Percentiles rank a stretch among this genome's conserved stretches.
Conservation (phyloP, 176 grass and related monocot species). For the Avena sativa region DNA sequence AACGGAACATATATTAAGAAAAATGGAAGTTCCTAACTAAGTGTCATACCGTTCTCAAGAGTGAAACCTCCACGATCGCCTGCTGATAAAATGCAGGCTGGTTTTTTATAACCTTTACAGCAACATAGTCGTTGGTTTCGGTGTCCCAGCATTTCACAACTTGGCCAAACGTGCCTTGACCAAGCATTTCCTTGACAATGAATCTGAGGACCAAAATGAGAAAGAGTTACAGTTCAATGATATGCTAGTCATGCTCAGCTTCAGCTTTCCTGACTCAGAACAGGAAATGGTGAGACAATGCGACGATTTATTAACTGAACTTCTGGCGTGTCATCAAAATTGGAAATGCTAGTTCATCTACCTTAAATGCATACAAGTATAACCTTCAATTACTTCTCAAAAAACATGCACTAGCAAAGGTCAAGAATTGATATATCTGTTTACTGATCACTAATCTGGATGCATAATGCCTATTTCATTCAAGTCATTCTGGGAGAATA, state of each 20-base stretch:
- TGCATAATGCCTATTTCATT: conserved; percentile 1
- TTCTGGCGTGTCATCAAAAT: neutral
- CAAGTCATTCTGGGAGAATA: neutral
- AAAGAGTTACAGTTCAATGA: conserved; percentile 36
- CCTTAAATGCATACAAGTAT: neutral
- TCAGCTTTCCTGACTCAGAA: conserved; percentile 15
- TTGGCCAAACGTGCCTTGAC: conserved; percentile 98
- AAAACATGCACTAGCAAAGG: neutral
- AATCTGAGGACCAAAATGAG: conserved; percentile 63
- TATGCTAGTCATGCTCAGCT: conserved; percentile 30
- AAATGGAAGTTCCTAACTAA: conserved; percentile 30
- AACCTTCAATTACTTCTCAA: conserved; percentile 19
- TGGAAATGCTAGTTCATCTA: conserved; percentile 1
- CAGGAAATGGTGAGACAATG: neutral
- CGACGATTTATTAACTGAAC: conserved; percentile 15
- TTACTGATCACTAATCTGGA: conserved; percentile 6
- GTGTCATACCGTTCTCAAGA: conserved; percentile 73
- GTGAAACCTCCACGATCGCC: conserved; percentile 76
- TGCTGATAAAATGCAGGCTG: conserved; percentile 95
- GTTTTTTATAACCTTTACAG: conserved; percentile 99
- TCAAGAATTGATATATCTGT: conserved; percentile 2
- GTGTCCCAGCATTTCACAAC: conserved; percentile 92
- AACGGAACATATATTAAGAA: neutral
- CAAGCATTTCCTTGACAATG: conserved; percentile 95
- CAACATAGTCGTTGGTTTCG: conserved; percentile 78